A percentile compares a stretch with the other conserved stretches of the same genome.
These are phyloP conservation scores for Podospora comata DNA, from an alignment of 495 filamentous ascomycete species.

Conservation along the genomic window DNA sequence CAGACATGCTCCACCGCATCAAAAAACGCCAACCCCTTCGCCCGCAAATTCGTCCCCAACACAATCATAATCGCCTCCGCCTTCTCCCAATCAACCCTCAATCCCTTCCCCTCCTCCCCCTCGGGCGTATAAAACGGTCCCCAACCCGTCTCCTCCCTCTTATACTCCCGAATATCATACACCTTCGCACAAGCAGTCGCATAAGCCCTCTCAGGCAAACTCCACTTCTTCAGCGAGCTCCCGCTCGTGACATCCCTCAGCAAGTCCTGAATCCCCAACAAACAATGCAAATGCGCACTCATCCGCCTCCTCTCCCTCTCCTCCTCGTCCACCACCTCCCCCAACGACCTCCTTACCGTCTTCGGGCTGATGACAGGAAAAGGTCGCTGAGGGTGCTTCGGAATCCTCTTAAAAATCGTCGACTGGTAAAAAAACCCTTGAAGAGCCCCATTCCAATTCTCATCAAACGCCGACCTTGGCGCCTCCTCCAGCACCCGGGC, in stretches of 20 bases:
- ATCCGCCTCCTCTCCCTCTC: slow-evolving; percentile 43
- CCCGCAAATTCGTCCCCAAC: slow-evolving; percentile 51
- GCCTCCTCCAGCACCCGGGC: background rate
- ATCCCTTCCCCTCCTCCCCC: slow-evolving; percentile 18
- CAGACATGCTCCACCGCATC: slow-evolving; percentile 47
- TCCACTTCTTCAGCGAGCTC: slow-evolving; percentile 24
- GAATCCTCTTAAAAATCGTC: background rate
- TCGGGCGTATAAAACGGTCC: slow-evolving; percentile 60
- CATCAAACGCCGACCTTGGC: background rate
- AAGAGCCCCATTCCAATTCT: background rate
- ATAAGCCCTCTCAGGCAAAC: slow-evolving; percentile 17
- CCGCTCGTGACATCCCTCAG: slow-evolving; percentile 37
- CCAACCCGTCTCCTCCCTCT: slow-evolving; percentile 50
- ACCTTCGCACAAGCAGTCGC: slow-evolving; percentile 52
- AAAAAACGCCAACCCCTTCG: slow-evolving; percentile 42
- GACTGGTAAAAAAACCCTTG: background rate
- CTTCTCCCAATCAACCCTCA: slow-evolving; percentile 65
- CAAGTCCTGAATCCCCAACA: slow-evolving; percentile 32
- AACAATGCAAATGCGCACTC: slow-evolving; percentile 60
- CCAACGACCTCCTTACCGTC: background rate
- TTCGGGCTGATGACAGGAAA: background rate
- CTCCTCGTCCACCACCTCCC: slow-evolving; percentile 5
- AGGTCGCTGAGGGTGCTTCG: background rate
- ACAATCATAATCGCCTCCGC: slow-evolving; percentile 63
- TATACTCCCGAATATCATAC: slow-evolving; percentile 64